These are phyloP conservation scores for Thalassia testudinum DNA, from an alignment of 116 monocot species.

Conservation along the genomic window DNA sequence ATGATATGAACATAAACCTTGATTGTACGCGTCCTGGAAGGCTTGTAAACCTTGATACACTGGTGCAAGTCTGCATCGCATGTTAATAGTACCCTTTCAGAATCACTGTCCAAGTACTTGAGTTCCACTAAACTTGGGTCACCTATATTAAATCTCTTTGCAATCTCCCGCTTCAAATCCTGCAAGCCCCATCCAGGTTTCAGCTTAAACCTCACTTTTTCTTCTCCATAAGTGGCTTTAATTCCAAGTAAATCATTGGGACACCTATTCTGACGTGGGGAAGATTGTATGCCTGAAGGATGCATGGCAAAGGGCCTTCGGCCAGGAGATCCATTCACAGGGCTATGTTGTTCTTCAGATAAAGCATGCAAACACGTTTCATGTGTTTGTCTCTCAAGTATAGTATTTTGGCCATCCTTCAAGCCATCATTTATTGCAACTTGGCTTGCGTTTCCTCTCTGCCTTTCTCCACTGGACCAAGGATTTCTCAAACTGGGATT, in stretches of 20 bases:
- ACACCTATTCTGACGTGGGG: background rate
- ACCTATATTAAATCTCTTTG: constrained; percentile 26
- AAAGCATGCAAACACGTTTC: constrained; percentile 7
- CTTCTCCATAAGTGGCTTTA: constrained; percentile 49
- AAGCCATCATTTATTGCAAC: constrained; percentile 14
- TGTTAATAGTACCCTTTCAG: constrained; percentile 69
- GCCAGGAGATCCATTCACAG: constrained; percentile 9
- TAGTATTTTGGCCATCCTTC: constrained; percentile 10
- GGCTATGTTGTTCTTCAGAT: constrained; percentile 2
- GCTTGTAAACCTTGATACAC: constrained; percentile 51
- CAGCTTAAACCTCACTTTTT: constrained; percentile 39
- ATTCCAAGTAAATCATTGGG: constrained; percentile 16
- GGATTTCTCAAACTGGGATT: constrained; percentile 34
- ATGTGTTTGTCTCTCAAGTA: constrained; percentile 5
- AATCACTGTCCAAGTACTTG: constrained; percentile 82
- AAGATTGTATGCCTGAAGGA: background rate
- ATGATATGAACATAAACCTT: constrained; percentile 22
- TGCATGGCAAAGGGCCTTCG: constrained; percentile 6
- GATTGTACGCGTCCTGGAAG: constrained; percentile 17
- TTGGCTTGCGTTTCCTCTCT: background rate
- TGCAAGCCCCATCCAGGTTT: constrained; percentile 31
- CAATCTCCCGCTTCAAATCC: constrained; percentile 35
- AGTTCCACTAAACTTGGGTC: constrained; percentile 18
- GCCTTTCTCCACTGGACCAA: constrained; percentile 8
- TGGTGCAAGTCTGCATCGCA: constrained; percentile 66